phyloP scores from a whole-genome alignment of 1,139 yeast species.

The Kodamaea sp. region DNA sequence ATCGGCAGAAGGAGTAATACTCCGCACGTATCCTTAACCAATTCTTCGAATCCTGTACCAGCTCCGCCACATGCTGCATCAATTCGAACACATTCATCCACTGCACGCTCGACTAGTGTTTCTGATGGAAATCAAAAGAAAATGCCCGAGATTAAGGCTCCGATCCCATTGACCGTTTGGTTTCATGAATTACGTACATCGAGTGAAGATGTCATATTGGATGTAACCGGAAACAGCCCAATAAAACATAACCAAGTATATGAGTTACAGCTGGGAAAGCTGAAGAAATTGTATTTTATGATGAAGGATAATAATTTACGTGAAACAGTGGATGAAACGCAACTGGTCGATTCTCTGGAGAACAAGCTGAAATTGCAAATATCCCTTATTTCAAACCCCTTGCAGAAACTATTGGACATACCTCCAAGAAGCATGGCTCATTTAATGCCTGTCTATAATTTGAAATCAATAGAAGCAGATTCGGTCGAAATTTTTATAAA shows the following conservation, averaged over 20 bases:
- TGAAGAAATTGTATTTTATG: conserved; percentile 28
- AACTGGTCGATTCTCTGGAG: background rate
- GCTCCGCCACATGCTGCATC: background rate
- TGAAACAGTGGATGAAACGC: background rate
- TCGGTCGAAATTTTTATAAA: conserved; percentile 77
- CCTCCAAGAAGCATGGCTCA: conserved; percentile 64
- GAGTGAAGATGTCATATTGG: conserved; percentile 58
- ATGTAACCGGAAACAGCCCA: conserved; percentile 51
- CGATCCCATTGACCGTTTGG: conserved; percentile 55
- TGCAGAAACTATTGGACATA: conserved; percentile 60
- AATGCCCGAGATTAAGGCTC: conserved; percentile 16
- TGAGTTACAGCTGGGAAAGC: conserved; percentile 39
- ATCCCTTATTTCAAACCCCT: conserved; percentile 60
- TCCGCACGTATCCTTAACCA: conserved; percentile 4
- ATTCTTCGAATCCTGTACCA: conserved; percentile 4
- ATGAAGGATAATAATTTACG: conserved; percentile 18
- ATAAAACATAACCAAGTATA: conserved; percentile 68
- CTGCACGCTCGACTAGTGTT: background rate
- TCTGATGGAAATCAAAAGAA: conserved; percentile 6
- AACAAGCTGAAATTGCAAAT: conserved; percentile 20
- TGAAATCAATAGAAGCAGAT: conserved; percentile 61
- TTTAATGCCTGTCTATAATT: conserved; percentile 38
- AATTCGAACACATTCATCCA: background rate
- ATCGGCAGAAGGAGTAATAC: conserved; percentile 11
- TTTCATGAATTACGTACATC: conserved; percentile 70